Conservation (phyloP, 176 grass and related monocot genomes). For the Musa troglodytarum region DNA sequence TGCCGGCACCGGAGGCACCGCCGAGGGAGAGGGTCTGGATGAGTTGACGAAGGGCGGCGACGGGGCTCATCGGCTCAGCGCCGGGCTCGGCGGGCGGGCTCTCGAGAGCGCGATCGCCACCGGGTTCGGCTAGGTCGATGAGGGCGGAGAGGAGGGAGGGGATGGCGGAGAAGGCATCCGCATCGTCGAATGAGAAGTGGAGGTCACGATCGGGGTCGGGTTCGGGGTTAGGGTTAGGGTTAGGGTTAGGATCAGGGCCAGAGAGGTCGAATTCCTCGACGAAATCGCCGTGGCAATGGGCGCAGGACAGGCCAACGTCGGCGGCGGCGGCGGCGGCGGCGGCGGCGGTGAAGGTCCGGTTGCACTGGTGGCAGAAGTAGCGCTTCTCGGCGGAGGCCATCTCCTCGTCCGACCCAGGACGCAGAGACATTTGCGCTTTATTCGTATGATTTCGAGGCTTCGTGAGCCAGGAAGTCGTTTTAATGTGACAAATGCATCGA, state of each 20-base stretch:
- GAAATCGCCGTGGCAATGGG: constrained; percentile 78
- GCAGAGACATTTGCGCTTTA: not conserved
- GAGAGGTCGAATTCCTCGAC: constrained; percentile 42
- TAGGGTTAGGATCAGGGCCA: constrained; percentile 27
- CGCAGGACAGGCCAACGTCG: constrained; percentile 54
- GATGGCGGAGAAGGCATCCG: constrained; percentile 34
- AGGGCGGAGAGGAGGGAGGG: constrained; percentile 47
- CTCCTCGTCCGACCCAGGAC: not conserved
- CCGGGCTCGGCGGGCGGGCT: constrained; percentile 44
- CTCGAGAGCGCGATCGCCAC: constrained; percentile 13
- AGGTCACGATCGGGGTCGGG: constrained; percentile 20
- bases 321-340: constrained; percentile 33
- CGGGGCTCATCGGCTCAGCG: constrained; percentile 50
- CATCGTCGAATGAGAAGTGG: constrained; percentile 8
- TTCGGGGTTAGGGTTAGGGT: constrained; percentile 45
- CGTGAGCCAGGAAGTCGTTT: too few relatives aligned
- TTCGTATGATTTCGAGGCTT: too few relatives aligned
- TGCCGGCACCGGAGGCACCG: constrained; percentile 27
- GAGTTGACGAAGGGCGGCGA: constrained; percentile 63
- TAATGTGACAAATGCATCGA: too few relatives aligned
- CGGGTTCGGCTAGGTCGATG: constrained; percentile 28
- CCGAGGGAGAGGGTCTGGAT: constrained; percentile 53
- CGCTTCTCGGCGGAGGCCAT: constrained; percentile 53
- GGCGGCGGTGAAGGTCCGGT: constrained; percentile 44
- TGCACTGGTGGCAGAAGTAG: constrained; percentile 88